Evolutionary conservation across 1,284 basidiomycete genomes (phyloP).

Genomic region (Naganishia albida): DNA sequence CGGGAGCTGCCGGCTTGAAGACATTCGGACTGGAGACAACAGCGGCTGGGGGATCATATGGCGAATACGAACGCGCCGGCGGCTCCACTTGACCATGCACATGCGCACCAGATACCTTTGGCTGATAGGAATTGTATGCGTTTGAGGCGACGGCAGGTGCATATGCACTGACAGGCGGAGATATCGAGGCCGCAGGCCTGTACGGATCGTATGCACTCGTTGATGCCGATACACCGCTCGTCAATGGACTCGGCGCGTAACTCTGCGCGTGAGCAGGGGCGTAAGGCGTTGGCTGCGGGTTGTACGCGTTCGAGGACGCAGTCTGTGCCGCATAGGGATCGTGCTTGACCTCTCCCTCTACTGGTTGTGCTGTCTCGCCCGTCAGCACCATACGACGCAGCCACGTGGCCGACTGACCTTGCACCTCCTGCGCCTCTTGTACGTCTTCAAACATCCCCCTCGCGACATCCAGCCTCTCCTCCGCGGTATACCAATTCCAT

Average conservation of each 20-base stretch:
- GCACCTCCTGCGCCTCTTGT: not conserved
- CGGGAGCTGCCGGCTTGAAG: constrained; percentile 18
- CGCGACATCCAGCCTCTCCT: constrained; percentile 35
- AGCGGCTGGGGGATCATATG: constrained; percentile 16
- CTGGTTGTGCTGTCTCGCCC: not conserved
- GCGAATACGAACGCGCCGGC: constrained; percentile 6
- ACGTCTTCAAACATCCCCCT: constrained; percentile 30
- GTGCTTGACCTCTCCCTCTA: not conserved
- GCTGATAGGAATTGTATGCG: constrained; percentile 7
- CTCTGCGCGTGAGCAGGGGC: not conserved
- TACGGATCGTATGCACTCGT: constrained; percentile 25
- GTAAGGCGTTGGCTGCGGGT: not conserved
- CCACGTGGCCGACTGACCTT: not conserved
- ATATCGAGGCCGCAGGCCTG: constrained; percentile 2
- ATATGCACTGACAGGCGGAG: not conserved
- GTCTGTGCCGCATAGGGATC: not conserved
- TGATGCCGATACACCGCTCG: not conserved
- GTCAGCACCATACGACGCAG: not conserved
- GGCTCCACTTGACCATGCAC: constrained; percentile 1
- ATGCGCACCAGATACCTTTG: not conserved
- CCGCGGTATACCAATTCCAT: constrained; percentile 35
- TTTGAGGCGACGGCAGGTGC: not conserved
- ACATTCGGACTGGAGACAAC: constrained; percentile 4
- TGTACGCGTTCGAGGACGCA: not conserved
- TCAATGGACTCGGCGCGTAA: constrained; percentile 1